Base-by-base conservation (phyloP, 495 filamentous ascomycete species). In the Symbiotaphrina buchneri region DNA sequence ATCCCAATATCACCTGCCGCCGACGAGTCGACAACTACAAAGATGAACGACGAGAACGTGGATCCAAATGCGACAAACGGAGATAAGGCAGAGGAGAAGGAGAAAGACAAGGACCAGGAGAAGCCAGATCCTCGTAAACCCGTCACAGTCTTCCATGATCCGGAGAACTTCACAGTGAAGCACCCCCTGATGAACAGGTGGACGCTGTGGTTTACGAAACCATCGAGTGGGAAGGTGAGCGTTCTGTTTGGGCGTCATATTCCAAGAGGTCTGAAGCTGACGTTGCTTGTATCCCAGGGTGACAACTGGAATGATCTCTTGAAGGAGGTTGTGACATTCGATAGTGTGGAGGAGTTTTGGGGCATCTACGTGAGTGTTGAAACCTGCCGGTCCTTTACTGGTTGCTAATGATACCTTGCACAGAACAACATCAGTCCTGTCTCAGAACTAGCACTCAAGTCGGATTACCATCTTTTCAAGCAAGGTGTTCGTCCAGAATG, bases 161-260 rank as follows among this genome's bases (percentile, higher is more conserved):
- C 82, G 30, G 77, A 94, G 31, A 91, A 94, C 61, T 97, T 97
- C 66, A 95, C 90, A 46, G 84, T 94, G 48, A 95, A 95, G 60
- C 87, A 97, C 50, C 84, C 83, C 24, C 58, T 97, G 30, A 81
- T 87, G 66, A 74, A 92, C 56, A 72, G 76, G 44, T 97, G 87
- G 87, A 95, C 90, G 14, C 59, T 97, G 30, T 97, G 87, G 87
- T 97, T 95, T 59, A 97, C 87, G 46, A 97, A 97, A 64, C 87
- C 87, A 19, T 80, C 87, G 21, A 87, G 74, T 49, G 83, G 82
- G 54, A 95, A 92, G 76, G 87, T 91, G 44, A 31, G 65, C 40
- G 27, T 33, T 10, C 18, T 8, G 25, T 18, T 18, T 3, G 20
- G 25, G 34, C 27, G 21, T 21, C 16, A 18, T 8, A 21, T 18